Evolutionary conservation across 2,329 filamentous ascomycete species (phyloP), one percentile per base, ranked within the genome.

Genomic region (Talaromyces sp.): DNA sequence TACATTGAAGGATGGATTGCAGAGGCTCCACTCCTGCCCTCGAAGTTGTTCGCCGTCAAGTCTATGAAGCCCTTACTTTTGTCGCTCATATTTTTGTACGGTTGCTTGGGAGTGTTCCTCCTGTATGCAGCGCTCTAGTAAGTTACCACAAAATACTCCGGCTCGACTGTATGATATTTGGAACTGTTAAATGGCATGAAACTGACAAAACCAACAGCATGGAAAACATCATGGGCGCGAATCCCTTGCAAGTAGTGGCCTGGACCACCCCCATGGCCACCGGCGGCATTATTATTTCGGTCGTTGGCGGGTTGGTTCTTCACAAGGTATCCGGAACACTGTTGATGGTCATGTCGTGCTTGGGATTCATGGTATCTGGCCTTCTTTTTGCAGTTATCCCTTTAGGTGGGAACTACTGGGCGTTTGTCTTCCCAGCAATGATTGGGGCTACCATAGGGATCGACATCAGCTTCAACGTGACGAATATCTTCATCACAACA

Each of bases 401-500:
- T 39, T 8, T 39, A 39, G 36, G 36, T 2, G 36, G 36, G 15
- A 39, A 39, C 36, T 39, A 39, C 36, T 39, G 36, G 36, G 36
- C 36, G 6, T 39, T 39, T n/a, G 36, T 39, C 13, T 39, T 39
- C 36, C 36, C 36, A n/a, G 36, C 36, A n/a, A 39, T 39, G 36
- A 39, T 39, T 8, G 36, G 36, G 17, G 36, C 36, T 39, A 39
- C 36, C 6, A n/a, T 39, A 39, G 36, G 36, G 36, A 39, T 39
- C 7, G 90, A 93, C 69, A 85, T 92, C 59, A 86, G 85, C 7
- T 92, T 88, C 75, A 91, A 88, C 69, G 83, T 92, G 1, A 84
- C 87, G 19, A 92, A 89, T 68, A 84, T 93, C 62, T 93, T 90
- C 74, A 89, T 92, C 71, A 92, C 89, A 0, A 92, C 89, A 0